These are phyloP conservation scores for Carallia pectinifolia DNA, from an alignment of 345 rosid species.

Conservation along the genomic window DNA sequence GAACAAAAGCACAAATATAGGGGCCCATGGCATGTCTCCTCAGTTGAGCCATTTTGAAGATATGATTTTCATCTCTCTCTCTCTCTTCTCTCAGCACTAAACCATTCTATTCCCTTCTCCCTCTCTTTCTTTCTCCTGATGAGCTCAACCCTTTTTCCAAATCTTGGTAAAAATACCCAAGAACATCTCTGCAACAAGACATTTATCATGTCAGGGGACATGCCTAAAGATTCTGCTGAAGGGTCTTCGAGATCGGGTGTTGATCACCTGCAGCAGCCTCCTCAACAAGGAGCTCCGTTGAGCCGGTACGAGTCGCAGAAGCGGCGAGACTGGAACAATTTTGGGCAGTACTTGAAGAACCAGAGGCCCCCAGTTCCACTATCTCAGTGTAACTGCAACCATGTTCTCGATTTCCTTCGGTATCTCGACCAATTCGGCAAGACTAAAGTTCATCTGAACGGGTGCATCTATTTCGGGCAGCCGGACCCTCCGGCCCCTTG, in stretches of 20 bases:
- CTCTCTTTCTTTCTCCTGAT: not conserved
- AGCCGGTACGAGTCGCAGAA: constrained; percentile 88
- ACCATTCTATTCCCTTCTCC: constrained; percentile 14
- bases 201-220: constrained; percentile 29
- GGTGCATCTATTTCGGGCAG: constrained; percentile 76
- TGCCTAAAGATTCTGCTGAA: constrained; percentile 35
- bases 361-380: constrained; percentile 61
- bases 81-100: constrained; percentile 13
- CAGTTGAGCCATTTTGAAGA: constrained; percentile 33
- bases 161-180: constrained; percentile 26
- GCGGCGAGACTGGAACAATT: constrained; percentile 84
- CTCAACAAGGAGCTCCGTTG: constrained; percentile 38
- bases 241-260: constrained; percentile 46
- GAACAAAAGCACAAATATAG: constrained; percentile 41
- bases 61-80: constrained; percentile 52
- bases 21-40: constrained; percentile 63
- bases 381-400: constrained; percentile 57
- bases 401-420: constrained; percentile 66
- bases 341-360: constrained; percentile 74
- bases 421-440: constrained; percentile 85
- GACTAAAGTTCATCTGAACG: constrained; percentile 73
- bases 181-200: constrained; percentile 10
- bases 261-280: constrained; percentile 22
- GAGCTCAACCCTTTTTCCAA: constrained; percentile 2
- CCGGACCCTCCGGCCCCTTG: constrained; percentile 89